Base-by-base conservation (phyloP, 2,329 filamentous ascomycete genomes). In the Calonectria naviculata region DNA sequence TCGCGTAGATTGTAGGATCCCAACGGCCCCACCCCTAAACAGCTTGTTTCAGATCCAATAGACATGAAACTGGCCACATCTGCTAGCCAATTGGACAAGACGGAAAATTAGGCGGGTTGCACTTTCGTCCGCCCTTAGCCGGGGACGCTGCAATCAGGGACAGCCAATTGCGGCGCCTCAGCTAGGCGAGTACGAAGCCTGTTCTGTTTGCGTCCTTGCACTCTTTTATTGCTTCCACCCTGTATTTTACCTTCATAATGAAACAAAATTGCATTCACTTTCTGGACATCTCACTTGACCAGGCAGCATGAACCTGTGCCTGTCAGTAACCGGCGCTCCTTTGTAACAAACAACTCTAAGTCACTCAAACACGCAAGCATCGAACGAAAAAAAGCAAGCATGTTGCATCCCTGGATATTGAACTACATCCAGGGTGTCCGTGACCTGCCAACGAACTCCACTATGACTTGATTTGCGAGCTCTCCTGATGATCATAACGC, bases 1-100 rank as follows among this genome's bases (percentile, higher is more conserved):
- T 29, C 19, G n/a, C 6, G 42, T 21, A 62, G 60, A 68, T 68
- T 61, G 62, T 65, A 70, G 54, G 62, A 56, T 58, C 52, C 52
- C n/a, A 58, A 63, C 31, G 21, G 61, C 54, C 70, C 66, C 62
- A 65, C 62, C 62, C 38, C 62, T 63, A 31, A 65, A 21, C 69
- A 66, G 63, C 34, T 62, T 64, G 76, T 78, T 78, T 78, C 76
- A 77, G 74, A 77, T 72, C 68, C 70, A 73, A 72, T 38, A 61
- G 68, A 70, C 54, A 66, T 70, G 68, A 64, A 64, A 64, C 63
- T 66, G 68, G 63, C 52, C 34, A 46, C 34, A 36, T 13, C 44
- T 10, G 17, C 42, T 24, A 73, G 71, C 75, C 76, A 78, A 76
- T 76, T 69, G 73, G 54, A 54, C 52, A 26, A 15, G 7, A 4